These are phyloP conservation scores for Penicillium carneum DNA, from an alignment of 2,329 filamentous ascomycete genomes.

Conservation along the genomic window DNA sequence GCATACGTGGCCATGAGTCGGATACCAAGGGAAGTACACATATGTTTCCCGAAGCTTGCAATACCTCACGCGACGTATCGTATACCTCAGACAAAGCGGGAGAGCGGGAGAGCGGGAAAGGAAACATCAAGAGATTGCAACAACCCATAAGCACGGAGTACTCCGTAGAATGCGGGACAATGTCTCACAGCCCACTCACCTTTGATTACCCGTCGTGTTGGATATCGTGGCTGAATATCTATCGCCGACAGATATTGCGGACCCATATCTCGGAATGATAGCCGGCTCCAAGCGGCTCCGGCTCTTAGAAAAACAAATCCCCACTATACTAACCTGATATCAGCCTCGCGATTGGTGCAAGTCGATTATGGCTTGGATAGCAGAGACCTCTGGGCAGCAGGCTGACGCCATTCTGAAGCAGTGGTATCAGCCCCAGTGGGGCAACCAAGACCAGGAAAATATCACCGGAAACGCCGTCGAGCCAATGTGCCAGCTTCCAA, in stretches of 20 bases:
- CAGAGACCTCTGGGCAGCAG: background rate
- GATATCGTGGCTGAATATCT: conserved; percentile 6
- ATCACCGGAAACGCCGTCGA: conserved; percentile 6
- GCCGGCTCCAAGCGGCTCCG: conserved; percentile 12
- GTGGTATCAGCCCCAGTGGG: conserved; percentile 10
- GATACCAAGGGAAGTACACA: background rate
- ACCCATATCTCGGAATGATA: background rate
- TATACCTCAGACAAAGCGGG: conserved; percentile 4
- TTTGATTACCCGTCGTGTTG: background rate
- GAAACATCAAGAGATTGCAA: conserved; percentile 2
- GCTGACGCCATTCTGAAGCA: background rate
- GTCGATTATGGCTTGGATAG: background rate
- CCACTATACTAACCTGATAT: background rate
- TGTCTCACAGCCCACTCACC: background rate
- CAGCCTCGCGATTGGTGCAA: background rate
- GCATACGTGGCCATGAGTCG: conserved; percentile 2
- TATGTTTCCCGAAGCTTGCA: background rate
- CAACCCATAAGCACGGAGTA: background rate
- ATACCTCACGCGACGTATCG: background rate
- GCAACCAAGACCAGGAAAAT: conserved; percentile 1
- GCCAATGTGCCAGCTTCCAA: background rate
- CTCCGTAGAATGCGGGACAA: background rate
- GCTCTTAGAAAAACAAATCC: background rate
- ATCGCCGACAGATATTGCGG: conserved; percentile 2
- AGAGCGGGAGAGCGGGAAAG: conserved; percentile 9